A percentile compares a stretch with the other conserved stretches of the same genome.
phyloP scores from a whole-genome alignment of 2,329 filamentous ascomycete genomes.

The Ascochyta rabiei region DNA sequence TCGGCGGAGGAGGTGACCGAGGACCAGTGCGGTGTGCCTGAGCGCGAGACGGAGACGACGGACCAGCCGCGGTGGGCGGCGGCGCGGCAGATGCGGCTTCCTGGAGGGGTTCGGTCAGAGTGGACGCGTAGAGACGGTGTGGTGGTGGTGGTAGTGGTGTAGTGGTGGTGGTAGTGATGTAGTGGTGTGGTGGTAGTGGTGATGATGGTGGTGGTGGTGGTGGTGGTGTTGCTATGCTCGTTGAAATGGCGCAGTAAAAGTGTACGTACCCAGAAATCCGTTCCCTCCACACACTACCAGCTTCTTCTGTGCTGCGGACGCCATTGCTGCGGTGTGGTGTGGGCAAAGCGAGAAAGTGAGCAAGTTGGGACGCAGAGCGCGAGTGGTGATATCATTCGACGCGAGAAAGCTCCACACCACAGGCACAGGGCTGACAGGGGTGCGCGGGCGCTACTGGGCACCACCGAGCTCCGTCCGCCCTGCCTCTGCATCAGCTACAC shows the following conservation, averaged over 20 bases:
- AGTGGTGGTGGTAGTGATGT: too few relatives aligned
- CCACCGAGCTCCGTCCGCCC: slow-evolving; percentile 6
- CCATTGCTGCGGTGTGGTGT: slow-evolving; percentile 44
- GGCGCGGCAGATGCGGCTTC: slow-evolving; percentile 85
- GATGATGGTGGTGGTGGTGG: too few relatives aligned
- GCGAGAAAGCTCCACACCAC: slow-evolving; percentile 5
- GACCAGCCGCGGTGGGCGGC: slow-evolving; percentile 87
- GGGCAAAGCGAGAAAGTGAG: background rate
- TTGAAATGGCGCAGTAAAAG: too few relatives aligned
- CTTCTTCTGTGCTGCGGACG: slow-evolving; percentile 70
- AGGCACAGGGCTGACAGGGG: slow-evolving; percentile 32
- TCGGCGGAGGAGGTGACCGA: slow-evolving; percentile 72
- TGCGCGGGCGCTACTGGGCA: slow-evolving; percentile 9
- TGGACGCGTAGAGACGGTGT: too few relatives aligned
- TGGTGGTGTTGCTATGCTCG: too few relatives aligned
- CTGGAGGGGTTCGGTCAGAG: slow-evolving; percentile 40
- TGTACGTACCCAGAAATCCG: slow-evolving; percentile 75
- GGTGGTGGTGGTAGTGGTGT: too few relatives aligned
- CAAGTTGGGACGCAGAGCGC: slow-evolving; percentile 10
- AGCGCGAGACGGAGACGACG: slow-evolving; percentile 93
- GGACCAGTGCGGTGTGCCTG: slow-evolving; percentile 86
- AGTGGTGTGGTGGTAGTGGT: too few relatives aligned
- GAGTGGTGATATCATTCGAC: slow-evolving; percentile 47
- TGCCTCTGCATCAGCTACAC: too few relatives aligned
- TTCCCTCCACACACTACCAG: slow-evolving; percentile 92